Evolutionary conservation across 2,329 filamentous ascomycete genomes (phyloP).

Genomic region (Stagonosporopsis chrysanthemi): DNA sequence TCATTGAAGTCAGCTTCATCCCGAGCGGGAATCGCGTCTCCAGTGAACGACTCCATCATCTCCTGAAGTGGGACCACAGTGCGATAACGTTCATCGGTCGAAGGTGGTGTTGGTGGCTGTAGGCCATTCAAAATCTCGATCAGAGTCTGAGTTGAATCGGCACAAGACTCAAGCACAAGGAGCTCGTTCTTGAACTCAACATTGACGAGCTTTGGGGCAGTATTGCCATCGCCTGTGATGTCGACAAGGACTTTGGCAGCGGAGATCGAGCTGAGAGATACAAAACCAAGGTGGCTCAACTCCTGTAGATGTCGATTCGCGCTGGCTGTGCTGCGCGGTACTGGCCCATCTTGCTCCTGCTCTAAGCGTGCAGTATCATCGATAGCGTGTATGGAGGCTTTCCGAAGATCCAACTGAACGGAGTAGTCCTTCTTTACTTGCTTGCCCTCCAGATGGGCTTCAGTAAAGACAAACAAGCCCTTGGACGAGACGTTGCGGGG

Average conservation of each 20-base stretch:
- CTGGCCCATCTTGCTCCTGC: constrained; percentile 24
- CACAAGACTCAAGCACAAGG: constrained; percentile 90
- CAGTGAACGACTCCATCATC: constrained; percentile 87
- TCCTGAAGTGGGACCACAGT: constrained; percentile 88
- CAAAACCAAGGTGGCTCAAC: constrained; percentile 73
- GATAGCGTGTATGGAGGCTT: constrained; percentile 82
- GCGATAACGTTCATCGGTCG: constrained; percentile 82
- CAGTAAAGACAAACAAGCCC: constrained; percentile 77
- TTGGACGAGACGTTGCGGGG: constrained; percentile 79
- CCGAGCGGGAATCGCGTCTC: constrained; percentile 75
- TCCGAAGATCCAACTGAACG: constrained; percentile 73
- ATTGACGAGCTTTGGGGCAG: constrained; percentile 72
- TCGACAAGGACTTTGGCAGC: constrained; percentile 75
- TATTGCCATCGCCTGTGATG: constrained; percentile 62
- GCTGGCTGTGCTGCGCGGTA: constrained; percentile 13
- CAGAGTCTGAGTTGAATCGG: constrained; percentile 94
- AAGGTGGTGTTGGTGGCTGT: constrained; percentile 82
- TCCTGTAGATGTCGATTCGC: constrained; percentile 56
- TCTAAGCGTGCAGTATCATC: constrained; percentile 69
- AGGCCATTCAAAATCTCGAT: constrained; percentile 80
- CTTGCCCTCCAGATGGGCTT: constrained; percentile 73
- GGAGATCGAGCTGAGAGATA: constrained; percentile 86
- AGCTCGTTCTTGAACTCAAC: constrained; percentile 86
- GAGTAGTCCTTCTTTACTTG: constrained; percentile 72
- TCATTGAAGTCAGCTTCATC: constrained; percentile 63